Conservation (phyloP, 345 rosid species). For the Brassica incana region DNA sequence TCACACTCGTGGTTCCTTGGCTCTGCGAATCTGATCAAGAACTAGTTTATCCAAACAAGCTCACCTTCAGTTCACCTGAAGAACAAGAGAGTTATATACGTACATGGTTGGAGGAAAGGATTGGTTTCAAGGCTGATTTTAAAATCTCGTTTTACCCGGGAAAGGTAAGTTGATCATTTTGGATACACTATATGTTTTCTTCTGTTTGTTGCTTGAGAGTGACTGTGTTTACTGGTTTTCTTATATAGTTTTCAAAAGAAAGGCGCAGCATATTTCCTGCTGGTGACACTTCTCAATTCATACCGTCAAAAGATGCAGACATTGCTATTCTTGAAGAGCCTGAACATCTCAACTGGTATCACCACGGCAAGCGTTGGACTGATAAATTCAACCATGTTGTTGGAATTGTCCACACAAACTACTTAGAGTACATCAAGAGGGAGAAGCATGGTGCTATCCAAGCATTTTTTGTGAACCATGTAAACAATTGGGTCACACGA, state of each 20-base stretch:
- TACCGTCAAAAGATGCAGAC: slow-evolving; percentile 87
- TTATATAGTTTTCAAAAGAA: slow-evolving; percentile 73
- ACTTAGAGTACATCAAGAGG: slow-evolving; percentile 96
- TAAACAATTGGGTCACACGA: slow-evolving; percentile 86
- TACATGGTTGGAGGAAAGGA: slow-evolving; percentile 90
- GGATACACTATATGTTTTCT: slow-evolving; percentile 7
- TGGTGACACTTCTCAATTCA: slow-evolving; percentile 92
- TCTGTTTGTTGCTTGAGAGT: not conserved
- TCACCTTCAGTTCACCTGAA: slow-evolving; percentile 89
- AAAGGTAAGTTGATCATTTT: slow-evolving; percentile 57
- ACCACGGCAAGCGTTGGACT: slow-evolving; percentile 97
- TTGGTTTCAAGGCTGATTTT: slow-evolving; percentile 88
- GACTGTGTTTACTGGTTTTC: slow-evolving; percentile 25
- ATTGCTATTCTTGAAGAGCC: slow-evolving; percentile 96
- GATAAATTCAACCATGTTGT: slow-evolving; percentile 95
- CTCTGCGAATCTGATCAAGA: slow-evolving; percentile 95
- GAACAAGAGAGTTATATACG: slow-evolving; percentile 95
- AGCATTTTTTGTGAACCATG: slow-evolving; percentile 91
- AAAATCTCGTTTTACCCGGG: slow-evolving; percentile 97
- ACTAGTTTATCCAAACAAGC: slow-evolving; percentile 80
- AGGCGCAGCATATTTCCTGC: slow-evolving; percentile 95
- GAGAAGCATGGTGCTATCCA: slow-evolving; percentile 93
- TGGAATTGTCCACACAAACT: slow-evolving; percentile 96
- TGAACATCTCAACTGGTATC: slow-evolving; percentile 96
- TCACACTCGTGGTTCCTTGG: slow-evolving; percentile 97